Evolutionary conservation across 2,329 filamentous ascomycete species (phyloP).

Genomic region (Talaromyces sp.): DNA sequence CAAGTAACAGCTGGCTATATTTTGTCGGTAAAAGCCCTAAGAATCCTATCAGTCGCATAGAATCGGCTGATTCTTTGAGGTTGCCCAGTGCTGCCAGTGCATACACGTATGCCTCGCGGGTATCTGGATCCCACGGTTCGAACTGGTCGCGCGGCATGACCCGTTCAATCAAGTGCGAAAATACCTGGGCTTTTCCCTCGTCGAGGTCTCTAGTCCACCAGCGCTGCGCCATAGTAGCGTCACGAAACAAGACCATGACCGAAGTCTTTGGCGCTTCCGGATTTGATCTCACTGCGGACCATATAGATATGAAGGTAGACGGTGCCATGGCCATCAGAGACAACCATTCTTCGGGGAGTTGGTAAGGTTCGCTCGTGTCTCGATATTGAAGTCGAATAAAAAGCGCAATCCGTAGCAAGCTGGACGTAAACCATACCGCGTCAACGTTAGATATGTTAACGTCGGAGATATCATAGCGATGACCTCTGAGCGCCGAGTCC

Average conservation of each 20-base stretch:
- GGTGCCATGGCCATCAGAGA: slow-evolving; percentile 2
- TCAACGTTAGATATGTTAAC: slow-evolving; percentile 10
- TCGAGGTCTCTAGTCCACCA: not conserved
- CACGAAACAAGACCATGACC: slow-evolving; percentile 6
- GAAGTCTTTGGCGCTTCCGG: slow-evolving; percentile 1
- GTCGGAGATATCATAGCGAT: slow-evolving; percentile 12
- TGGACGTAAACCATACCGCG: slow-evolving; percentile 17
- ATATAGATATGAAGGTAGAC: slow-evolving; percentile 4
- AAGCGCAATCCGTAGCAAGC: slow-evolving; percentile 6
- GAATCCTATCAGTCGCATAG: slow-evolving; percentile 27
- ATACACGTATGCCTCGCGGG: slow-evolving; percentile 7
- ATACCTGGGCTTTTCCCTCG: not conserved
- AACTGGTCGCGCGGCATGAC: slow-evolving; percentile 1
- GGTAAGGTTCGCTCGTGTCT: slow-evolving; percentile 6
- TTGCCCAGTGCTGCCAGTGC: not conserved
- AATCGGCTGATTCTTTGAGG: not conserved
- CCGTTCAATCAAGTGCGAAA: slow-evolving; percentile 9
- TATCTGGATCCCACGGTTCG: slow-evolving; percentile 13
- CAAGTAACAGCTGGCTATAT: slow-evolving; percentile 31
- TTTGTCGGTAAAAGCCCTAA: slow-evolving; percentile 29
- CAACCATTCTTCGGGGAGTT: slow-evolving; percentile 13
- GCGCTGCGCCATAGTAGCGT: not conserved
- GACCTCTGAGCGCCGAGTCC: slow-evolving; percentile 10
- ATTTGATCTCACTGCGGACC: not conserved
- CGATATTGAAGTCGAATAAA: slow-evolving; percentile 15